phyloP scores from a whole-genome alignment of 768 basidiomycete genomes.

The Tephrocybe sp. region DNA sequence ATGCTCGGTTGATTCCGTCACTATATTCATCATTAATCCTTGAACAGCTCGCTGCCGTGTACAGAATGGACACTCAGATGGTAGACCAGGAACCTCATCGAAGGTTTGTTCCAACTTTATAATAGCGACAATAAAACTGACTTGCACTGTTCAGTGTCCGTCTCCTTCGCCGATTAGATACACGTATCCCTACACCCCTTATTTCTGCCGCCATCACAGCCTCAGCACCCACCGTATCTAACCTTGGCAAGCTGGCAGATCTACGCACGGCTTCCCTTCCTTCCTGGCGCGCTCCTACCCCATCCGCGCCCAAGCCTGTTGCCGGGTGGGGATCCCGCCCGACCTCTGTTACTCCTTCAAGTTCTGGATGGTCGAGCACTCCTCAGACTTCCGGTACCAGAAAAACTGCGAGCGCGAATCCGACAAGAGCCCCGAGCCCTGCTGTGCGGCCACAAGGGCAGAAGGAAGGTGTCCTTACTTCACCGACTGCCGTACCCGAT shows the following conservation, averaged over 20 bases:
- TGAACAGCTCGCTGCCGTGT: slow-evolving; percentile 68
- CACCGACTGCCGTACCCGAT: too few species aligned
- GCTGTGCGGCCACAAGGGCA: background rate
- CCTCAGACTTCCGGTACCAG: slow-evolving; percentile 1
- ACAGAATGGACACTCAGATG: slow-evolving; percentile 81
- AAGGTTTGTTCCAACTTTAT: slow-evolving; percentile 33
- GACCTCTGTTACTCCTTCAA: background rate
- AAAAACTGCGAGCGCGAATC: slow-evolving; percentile 3
- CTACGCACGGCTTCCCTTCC: slow-evolving; percentile 32
- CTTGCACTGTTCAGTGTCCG: slow-evolving; percentile 50
- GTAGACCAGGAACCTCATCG: slow-evolving; percentile 90
- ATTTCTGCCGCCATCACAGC: slow-evolving; percentile 49
- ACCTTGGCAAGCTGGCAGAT: slow-evolving; percentile 61
- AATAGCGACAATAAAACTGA: background rate
- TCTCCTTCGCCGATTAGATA: slow-evolving; percentile 78
- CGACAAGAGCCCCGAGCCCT: slow-evolving; percentile 13
- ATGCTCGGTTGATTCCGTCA: background rate
- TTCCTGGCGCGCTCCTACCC: slow-evolving; percentile 21
- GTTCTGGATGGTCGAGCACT: background rate
- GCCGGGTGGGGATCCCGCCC: slow-evolving; percentile 10
- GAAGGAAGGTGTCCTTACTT: too few species aligned
- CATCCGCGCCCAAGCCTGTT: slow-evolving; percentile 8
- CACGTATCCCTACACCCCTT: slow-evolving; percentile 69
- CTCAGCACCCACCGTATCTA: slow-evolving; percentile 28
- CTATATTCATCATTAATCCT: background rate